Conservation (phyloP, 306 rosid species). For the Castanopsis chinensis region DNA sequence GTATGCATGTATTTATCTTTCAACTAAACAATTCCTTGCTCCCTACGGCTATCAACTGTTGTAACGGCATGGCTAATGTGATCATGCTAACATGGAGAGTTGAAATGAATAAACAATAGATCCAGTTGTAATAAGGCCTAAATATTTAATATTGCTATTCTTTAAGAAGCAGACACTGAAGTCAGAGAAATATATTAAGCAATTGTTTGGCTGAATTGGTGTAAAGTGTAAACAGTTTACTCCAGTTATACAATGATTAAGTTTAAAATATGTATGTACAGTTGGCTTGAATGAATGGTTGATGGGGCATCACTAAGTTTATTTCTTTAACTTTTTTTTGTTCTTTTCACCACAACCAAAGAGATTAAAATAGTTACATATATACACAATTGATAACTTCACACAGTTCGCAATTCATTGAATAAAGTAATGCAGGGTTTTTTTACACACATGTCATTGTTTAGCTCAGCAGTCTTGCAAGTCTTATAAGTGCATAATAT, state of each 20-base stretch:
- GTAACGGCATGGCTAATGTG: neutral
- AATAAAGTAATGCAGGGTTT: neutral
- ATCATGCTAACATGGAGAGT: neutral
- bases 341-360: neutral
- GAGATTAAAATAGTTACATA: neutral
- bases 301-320: neutral
- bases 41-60: neutral
- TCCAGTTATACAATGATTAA: neutral
- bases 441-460: neutral
- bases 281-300: neutral
- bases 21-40: no score
- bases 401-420: neutral
- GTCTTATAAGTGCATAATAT: conserved; percentile 1
- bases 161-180: neutral
- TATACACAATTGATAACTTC: neutral
- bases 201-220: neutral
- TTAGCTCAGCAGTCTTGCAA: neutral
- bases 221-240: neutral
- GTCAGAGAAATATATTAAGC: neutral
- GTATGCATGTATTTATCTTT: no score
- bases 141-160: neutral
- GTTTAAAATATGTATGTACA: neutral
- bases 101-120: neutral
- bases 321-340: neutral
- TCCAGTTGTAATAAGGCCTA: conserved; percentile 6